These are phyloP conservation scores for Neltuma alba DNA, from an alignment of 306 rosid species.

Conservation along the genomic window DNA sequence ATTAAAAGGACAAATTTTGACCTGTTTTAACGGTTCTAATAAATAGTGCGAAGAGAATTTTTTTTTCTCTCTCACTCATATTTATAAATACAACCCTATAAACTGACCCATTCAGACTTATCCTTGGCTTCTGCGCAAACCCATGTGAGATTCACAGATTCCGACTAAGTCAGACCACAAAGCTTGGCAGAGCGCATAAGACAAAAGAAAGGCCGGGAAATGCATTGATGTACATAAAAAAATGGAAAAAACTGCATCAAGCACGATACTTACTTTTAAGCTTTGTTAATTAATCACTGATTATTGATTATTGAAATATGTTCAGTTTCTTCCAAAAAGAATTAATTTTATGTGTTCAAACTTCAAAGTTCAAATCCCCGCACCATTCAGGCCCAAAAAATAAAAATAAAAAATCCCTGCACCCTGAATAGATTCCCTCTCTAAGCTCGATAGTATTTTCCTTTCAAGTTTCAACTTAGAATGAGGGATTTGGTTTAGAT, in stretches of 20 bases:
- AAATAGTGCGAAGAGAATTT: no score
- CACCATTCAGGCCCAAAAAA: no score
- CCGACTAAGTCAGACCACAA: slow-evolving; percentile 9
- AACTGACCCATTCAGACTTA: slow-evolving; percentile 31
- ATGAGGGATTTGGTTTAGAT: slow-evolving; percentile 29
- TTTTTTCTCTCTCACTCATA: no score
- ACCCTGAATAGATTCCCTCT: slow-evolving; percentile 54
- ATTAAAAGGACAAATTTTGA: no score
- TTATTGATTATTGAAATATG: not conserved
- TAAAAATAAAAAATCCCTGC: not conserved
- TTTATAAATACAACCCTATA: no score
- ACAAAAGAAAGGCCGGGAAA: slow-evolving; percentile 48
- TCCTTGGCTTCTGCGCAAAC: slow-evolving; percentile 44
- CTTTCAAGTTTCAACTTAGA: slow-evolving; percentile 17
- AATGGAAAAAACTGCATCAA: slow-evolving; percentile 31
- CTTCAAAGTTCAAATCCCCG: not conserved
- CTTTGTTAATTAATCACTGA: not conserved
- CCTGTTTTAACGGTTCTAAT: no score
- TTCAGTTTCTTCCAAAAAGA: slow-evolving; percentile 32
- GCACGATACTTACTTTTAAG: slow-evolving; percentile 33
- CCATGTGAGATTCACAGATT: slow-evolving; percentile 4
- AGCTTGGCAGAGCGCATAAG: slow-evolving; percentile 45
- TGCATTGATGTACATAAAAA: slow-evolving; percentile 27
- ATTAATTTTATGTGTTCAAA: slow-evolving; percentile 44
- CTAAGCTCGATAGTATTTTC: not conserved